These are phyloP conservation scores for Sugiyamaella chiloensis DNA, from an alignment of 805 yeast genomes.

Conservation along the genomic window DNA sequence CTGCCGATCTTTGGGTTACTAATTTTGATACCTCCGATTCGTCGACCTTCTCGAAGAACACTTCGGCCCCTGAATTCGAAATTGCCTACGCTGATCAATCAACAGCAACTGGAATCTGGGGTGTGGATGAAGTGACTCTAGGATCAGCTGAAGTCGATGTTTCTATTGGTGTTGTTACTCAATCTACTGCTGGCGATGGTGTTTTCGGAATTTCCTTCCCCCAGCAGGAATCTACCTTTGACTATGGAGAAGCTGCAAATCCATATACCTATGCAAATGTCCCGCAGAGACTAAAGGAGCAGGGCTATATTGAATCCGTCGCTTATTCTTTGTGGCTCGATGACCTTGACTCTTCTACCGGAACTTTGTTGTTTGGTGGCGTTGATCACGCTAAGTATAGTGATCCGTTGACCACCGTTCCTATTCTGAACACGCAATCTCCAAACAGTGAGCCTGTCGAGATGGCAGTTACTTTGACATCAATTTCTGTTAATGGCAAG, in stretches of 20 bases:
- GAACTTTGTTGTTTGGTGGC: slow-evolving; percentile 45
- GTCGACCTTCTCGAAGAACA: slow-evolving; percentile 23
- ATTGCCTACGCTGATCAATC: slow-evolving; percentile 43
- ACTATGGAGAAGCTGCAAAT: neutral
- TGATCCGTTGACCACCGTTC: slow-evolving; percentile 41
- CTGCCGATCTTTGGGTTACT: slow-evolving; percentile 56
- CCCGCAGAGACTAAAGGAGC: slow-evolving; percentile 52
- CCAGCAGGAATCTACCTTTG: slow-evolving; percentile 25
- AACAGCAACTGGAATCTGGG: slow-evolving; percentile 55
- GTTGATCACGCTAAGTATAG: slow-evolving; percentile 41
- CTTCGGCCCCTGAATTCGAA: slow-evolving; percentile 24
- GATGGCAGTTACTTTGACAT: neutral
- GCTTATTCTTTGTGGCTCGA: slow-evolving; percentile 64
- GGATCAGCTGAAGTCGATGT: slow-evolving; percentile 29
- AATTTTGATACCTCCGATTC: slow-evolving; percentile 31
- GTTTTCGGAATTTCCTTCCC: slow-evolving; percentile 27
- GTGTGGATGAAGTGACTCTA: slow-evolving; percentile 57
- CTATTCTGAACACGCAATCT: slow-evolving; percentile 31
- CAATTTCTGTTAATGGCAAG: neutral
- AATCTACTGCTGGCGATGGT: neutral
- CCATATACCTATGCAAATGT: slow-evolving; percentile 49
- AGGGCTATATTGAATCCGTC: slow-evolving; percentile 52
- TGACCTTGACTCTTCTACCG: slow-evolving; percentile 28
- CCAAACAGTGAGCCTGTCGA: neutral
- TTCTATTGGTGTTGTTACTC: slow-evolving; percentile 34